Evolutionary conservation across 1,284 basidiomycete genomes (phyloP).

Genomic region (Leccinum fallax): DNA sequence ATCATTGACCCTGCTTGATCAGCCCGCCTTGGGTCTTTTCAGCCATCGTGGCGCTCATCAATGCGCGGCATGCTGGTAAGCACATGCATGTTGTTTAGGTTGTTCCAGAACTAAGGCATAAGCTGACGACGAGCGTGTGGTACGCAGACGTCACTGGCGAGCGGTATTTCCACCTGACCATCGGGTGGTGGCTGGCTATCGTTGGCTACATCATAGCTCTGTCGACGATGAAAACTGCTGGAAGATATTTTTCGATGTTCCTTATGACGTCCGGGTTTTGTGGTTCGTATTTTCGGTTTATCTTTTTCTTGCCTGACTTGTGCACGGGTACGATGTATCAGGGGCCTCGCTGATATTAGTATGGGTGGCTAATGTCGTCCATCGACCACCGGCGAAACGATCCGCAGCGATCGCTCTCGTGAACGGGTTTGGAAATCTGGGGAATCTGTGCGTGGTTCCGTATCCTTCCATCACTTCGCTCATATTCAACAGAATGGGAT

Average conservation of each 20-base stretch:
- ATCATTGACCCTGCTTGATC: neutral
- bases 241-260: constrained; percentile 1
- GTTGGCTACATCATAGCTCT: neutral
- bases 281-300: neutral
- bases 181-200: neutral
- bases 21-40: neutral
- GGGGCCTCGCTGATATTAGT: neutral
- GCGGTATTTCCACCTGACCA: neutral
- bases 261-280: neutral
- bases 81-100: neutral
- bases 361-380: neutral
- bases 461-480: neutral
- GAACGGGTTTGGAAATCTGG: neutral
- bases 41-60: neutral
- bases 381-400: neutral
- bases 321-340: neutral
- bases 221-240: neutral
- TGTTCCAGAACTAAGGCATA: neutral
- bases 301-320: neutral
- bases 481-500: neutral
- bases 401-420: neutral
- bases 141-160: neutral
- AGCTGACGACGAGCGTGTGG: neutral
- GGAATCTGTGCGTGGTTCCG: neutral
- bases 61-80: neutral